phyloP scores from a whole-genome alignment of 495 filamentous ascomycete genomes.

The Neurospora sp. region DNA sequence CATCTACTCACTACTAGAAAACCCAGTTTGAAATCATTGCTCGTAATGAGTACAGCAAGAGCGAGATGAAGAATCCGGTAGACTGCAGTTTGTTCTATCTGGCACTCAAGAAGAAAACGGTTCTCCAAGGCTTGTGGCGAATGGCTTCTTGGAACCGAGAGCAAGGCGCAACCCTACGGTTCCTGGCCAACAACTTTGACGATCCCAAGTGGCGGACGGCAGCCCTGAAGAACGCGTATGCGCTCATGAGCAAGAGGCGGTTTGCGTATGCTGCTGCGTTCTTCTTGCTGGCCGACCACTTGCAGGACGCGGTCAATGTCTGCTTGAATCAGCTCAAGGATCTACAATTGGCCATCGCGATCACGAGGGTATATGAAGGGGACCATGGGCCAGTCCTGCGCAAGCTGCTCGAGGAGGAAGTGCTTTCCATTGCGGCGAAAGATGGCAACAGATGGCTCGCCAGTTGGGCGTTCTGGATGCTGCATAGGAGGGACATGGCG shows the following conservation, averaged over 20 bases:
- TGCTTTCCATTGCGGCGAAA: slow-evolving; percentile 65
- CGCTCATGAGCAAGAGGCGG: slow-evolving; percentile 81
- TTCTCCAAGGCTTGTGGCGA: slow-evolving; percentile 87
- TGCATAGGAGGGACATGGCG: slow-evolving; percentile 72
- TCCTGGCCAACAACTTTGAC: slow-evolving; percentile 81
- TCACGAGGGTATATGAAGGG: slow-evolving; percentile 82
- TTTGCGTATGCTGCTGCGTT: slow-evolving; percentile 96
- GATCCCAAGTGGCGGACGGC: slow-evolving; percentile 81
- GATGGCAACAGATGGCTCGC: slow-evolving; percentile 90
- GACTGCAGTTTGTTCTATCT: slow-evolving; percentile 91
- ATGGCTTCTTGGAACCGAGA: slow-evolving; percentile 90
- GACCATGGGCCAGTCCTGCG: slow-evolving; percentile 67
- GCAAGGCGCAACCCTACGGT: slow-evolving; percentile 61
- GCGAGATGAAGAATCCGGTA: slow-evolving; percentile 82
- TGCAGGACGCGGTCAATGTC: slow-evolving; percentile 77
- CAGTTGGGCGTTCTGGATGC: slow-evolving; percentile 94
- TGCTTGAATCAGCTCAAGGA: slow-evolving; percentile 78
- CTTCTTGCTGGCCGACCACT: slow-evolving; percentile 81
- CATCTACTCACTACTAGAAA: slow-evolving; percentile 35
- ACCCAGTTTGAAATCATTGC: slow-evolving; percentile 81
- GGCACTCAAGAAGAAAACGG: slow-evolving; percentile 81
- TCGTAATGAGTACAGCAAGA: slow-evolving; percentile 84
- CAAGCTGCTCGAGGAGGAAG: slow-evolving; percentile 66
- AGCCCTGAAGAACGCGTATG: slow-evolving; percentile 94
- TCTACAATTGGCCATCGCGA: slow-evolving; percentile 81